Base-by-base conservation (phyloP, 208 protist genomes). In the Histomonas meleagridis region DNA sequence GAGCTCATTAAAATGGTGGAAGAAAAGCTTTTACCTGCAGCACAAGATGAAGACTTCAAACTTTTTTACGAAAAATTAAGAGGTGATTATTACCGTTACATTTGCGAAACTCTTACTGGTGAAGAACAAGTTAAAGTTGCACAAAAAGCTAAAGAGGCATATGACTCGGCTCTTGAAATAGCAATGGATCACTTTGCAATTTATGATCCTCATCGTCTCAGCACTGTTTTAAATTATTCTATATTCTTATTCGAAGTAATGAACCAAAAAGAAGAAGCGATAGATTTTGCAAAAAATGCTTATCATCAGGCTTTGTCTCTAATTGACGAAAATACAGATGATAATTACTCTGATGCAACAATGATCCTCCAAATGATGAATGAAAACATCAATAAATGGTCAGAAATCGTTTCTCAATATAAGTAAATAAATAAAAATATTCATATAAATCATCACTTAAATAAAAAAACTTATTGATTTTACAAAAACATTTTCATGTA, bases 1-100 rank as follows among this genome's bases (percentile, higher is more conserved):
- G 78, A 91, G 70, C 94, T 97, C 16, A 97, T 99, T 92, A 92
- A 94, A 62, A 95, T 95, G 79, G 98, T 99, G 94, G 95, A 97
- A 91, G 92, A 93, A 90, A 96, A 97, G 93, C 96, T 99, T 92
- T 97, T 99, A 94, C 78, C 92, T 23, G 98, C 14, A n/a, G 28
- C 14, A 48, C 40, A 90, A 28, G 81, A 92, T 38, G 51, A 55
- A 18, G 95, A 96, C 92, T 76, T 92, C n/a, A 95, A 95, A 76
- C 95, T 69, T n/a, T 28, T 35, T 69, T 69, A 32, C 23, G 23
- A 69, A 28, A 69, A 69, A 69, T 12, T 69, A 12, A 69, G 62
- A 69, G 62, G 62, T 5, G 62, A 69, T 28, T 12, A 35, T n/a
- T 69, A 69, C 32, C 62, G 62, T 69, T 69, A 69, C 32, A 69